Percentiles rank a stretch among this genome's conserved stretches.
These are phyloP conservation scores for Lolium rigidum DNA, from an alignment of 176 grass and related monocot genomes.

Conservation along the genomic window DNA sequence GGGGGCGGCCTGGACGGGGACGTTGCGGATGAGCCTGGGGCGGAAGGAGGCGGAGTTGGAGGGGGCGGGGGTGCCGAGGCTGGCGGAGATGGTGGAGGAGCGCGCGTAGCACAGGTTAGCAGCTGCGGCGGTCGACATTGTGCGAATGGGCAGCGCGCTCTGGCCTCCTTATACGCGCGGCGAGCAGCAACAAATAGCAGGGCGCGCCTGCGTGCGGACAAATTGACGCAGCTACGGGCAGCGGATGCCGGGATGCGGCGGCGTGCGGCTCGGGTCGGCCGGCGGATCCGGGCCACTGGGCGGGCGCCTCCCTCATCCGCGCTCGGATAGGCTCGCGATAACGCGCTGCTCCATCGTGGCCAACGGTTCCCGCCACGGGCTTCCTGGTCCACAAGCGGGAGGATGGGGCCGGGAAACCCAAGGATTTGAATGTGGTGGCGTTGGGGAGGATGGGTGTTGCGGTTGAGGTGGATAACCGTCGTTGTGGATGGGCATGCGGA, in stretches of 20 bases:
- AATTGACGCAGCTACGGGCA: neutral
- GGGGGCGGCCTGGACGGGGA: conserved; percentile 63
- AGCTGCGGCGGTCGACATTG: conserved; percentile 72
- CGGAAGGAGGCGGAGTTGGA: conserved; percentile 33
- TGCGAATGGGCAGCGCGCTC: neutral
- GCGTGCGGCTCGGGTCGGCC: conserved; percentile 45
- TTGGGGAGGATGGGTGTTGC: neutral
- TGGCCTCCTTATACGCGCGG: conserved; percentile 29
- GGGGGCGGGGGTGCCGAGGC: conserved; percentile 44
- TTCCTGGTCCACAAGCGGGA: conserved; percentile 39
- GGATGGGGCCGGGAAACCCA: conserved; percentile 8
- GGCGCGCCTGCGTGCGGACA: conserved; percentile 27
- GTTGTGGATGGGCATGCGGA: neutral
- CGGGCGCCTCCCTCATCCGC: conserved; percentile 38
- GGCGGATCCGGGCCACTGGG: conserved; percentile 47
- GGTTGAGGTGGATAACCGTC: neutral
- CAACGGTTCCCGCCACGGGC: neutral
- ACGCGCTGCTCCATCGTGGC: conserved; percentile 42
- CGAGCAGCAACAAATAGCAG: conserved; percentile 4
- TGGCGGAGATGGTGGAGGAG: conserved; percentile 42
- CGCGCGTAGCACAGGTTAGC: conserved; percentile 44
- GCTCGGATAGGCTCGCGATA: conserved; percentile 56
- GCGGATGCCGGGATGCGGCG: neutral
- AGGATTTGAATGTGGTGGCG: conserved; percentile 20
- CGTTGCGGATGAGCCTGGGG: conserved; percentile 63